Evolutionary conservation across 352 stramenopile genomes (phyloP).

Genomic region (Pythium brachiatum): DNA sequence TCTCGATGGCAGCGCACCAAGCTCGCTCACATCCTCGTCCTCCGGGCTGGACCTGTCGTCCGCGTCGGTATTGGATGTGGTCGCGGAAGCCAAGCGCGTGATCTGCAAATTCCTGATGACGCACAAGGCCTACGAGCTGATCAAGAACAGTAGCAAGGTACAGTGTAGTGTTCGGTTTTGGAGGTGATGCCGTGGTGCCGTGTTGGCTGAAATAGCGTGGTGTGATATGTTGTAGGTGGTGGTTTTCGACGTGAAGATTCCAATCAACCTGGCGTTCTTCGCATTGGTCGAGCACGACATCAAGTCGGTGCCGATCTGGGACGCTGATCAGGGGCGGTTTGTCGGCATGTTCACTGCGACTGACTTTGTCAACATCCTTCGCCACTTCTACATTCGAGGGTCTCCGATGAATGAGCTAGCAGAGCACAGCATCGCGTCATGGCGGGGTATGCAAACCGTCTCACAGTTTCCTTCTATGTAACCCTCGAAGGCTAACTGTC

Average conservation of each 20-base stretch:
- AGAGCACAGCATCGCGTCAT: slow-evolving; percentile 85
- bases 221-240: slow-evolving; percentile 74
- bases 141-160: slow-evolving; percentile 94
- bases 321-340: slow-evolving; percentile 93
- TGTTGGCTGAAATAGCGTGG: too few species aligned
- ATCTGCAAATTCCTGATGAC: slow-evolving; percentile 89
- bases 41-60: slow-evolving; percentile 46
- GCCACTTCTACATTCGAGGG: slow-evolving; percentile 92
- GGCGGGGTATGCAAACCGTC: slow-evolving; percentile 48
- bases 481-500: background rate
- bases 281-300: slow-evolving; percentile 99
- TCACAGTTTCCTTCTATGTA: background rate
- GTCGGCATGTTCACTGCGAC: slow-evolving; percentile 97
- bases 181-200: too few species aligned
- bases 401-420: slow-evolving; percentile 87
- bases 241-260: slow-evolving; percentile 98
- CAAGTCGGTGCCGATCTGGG: slow-evolving; percentile 97
- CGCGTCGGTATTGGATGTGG: slow-evolving; percentile 55
- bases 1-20: slow-evolving; percentile 28
- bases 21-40: slow-evolving; percentile 28
- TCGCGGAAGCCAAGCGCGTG: slow-evolving; percentile 70
- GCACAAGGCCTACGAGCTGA: slow-evolving; percentile 94
- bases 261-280: slow-evolving; percentile 99
- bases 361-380: slow-evolving; percentile 98
- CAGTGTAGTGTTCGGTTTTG: too few species aligned